phyloP scores from a whole-genome alignment of 2,329 filamentous ascomycete genomes.

The Monosporascus sp. region DNA sequence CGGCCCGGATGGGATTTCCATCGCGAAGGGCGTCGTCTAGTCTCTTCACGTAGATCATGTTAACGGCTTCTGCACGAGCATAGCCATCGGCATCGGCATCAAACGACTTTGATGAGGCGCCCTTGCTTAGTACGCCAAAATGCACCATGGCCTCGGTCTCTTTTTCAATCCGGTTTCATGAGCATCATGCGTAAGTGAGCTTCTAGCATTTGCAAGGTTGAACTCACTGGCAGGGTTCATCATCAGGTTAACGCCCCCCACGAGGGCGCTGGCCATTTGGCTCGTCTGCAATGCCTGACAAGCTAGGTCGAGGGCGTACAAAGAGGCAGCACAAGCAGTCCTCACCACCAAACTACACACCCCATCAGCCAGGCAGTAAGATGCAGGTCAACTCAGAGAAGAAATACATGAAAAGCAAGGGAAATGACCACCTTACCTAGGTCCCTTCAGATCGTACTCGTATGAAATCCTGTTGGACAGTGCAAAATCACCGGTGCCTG shows the following conservation, averaged over 20 bases:
- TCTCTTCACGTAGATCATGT: conserved; percentile 39
- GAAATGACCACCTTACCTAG: conserved; percentile 3
- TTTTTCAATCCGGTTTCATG: conserved; percentile 25
- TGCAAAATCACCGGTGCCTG: conserved; percentile 11
- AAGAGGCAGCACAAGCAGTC: conserved; percentile 16
- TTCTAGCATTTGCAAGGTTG: background rate
- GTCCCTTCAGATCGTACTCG: conserved; percentile 16
- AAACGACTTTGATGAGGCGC: conserved; percentile 28
- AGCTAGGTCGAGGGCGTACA: conserved; percentile 15
- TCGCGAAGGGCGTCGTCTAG: conserved; percentile 41
- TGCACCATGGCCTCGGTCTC: conserved; percentile 28
- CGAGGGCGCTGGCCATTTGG: conserved; percentile 3
- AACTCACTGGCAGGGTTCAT: conserved; percentile 1
- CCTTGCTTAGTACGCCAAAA: conserved; percentile 28
- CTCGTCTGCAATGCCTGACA: conserved; percentile 9
- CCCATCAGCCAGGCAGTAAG: conserved; percentile 2
- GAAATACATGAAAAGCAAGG: no score
- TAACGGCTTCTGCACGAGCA: conserved; percentile 43
- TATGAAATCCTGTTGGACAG: conserved; percentile 15
- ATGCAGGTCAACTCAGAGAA: no score
- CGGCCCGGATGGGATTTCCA: conserved; percentile 36
- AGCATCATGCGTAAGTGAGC: conserved; percentile 5
- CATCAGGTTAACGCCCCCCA: background rate
- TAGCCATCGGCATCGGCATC: conserved; percentile 45
- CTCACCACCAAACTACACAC: conserved; percentile 16